These are phyloP conservation scores for Periconia sp. DNA, from an alignment of 2,329 filamentous ascomycete species.

Conservation along the genomic window DNA sequence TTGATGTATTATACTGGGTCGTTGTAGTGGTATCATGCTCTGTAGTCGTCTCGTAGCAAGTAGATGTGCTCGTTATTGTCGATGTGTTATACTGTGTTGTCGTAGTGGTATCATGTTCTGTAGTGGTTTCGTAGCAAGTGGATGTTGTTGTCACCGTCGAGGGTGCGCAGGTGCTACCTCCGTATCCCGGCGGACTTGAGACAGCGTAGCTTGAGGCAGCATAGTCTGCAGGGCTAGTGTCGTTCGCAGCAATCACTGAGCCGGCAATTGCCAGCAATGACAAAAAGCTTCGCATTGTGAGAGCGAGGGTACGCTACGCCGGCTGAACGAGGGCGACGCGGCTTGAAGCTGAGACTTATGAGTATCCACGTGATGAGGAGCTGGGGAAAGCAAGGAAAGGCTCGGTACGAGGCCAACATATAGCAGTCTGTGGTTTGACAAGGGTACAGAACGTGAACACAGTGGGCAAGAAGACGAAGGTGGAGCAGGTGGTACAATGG, in stretches of 20 bases:
- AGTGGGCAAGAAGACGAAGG: slow-evolving; percentile 7
- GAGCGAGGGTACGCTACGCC: slow-evolving; percentile 35
- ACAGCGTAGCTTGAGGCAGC: neutral
- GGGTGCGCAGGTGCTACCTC: slow-evolving; percentile 1
- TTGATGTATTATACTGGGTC: slow-evolving; percentile 13
- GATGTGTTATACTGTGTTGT: slow-evolving; percentile 11
- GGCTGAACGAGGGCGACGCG: slow-evolving; percentile 32
- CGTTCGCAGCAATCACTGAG: slow-evolving; percentile 24
- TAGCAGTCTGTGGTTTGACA: slow-evolving; percentile 17
- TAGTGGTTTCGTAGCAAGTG: slow-evolving; percentile 1
- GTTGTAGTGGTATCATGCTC: too few species aligned
- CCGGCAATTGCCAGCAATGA: slow-evolving; percentile 30
- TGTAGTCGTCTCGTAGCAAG: slow-evolving; percentile 9
- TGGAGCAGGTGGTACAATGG: slow-evolving; percentile 2
- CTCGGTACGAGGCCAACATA: slow-evolving; percentile 13
- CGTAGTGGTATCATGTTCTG: slow-evolving; percentile 4
- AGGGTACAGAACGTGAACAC: slow-evolving; percentile 13
- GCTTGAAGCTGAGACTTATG: slow-evolving; percentile 23
- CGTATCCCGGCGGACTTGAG: neutral
- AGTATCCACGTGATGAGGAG: slow-evolving; percentile 28
- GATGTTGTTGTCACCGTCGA: slow-evolving; percentile 3
- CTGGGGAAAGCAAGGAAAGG: slow-evolving; percentile 8
- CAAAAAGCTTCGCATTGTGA: slow-evolving; percentile 36
- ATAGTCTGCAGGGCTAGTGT: too few species aligned
- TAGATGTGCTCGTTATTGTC: slow-evolving; percentile 16